Evolutionary conservation across 176 grass and related monocot genomes (phyloP).

Genomic region (Oryza brachyantha): DNA sequence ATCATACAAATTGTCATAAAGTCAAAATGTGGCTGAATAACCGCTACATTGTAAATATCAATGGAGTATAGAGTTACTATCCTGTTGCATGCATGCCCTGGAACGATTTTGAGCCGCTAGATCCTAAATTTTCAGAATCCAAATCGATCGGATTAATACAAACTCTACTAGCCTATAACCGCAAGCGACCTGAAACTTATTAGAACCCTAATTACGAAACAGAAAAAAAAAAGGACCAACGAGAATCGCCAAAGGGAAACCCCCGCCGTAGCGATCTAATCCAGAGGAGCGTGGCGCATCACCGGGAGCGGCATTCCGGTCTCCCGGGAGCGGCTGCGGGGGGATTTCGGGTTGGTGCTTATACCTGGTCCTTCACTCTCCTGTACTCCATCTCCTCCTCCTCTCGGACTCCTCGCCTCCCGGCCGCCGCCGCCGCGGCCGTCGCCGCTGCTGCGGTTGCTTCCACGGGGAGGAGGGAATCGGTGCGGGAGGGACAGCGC

Average conservation of each 20-base stretch:
- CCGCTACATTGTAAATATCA: neutral
- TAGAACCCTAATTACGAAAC: neutral
- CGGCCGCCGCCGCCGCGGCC: neutral
- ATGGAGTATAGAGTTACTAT: neutral
- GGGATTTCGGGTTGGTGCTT: neutral
- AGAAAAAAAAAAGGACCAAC: neutral
- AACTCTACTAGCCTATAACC: too few species aligned
- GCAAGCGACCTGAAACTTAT: neutral
- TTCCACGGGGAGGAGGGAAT: neutral
- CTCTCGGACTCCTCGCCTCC: neutral
- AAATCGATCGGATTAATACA: too few species aligned
- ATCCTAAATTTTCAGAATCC: neutral
- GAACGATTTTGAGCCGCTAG: neutral
- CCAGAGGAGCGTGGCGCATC: neutral
- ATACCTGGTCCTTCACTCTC: slow-evolving; percentile 62
- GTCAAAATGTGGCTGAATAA: neutral
- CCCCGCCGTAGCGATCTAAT: neutral
- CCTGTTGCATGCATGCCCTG: neutral
- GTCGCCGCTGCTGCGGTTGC: neutral
- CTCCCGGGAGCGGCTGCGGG: neutral
- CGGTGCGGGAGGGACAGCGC: neutral
- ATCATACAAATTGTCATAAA: neutral
- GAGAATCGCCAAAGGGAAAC: neutral
- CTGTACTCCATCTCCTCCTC: slow-evolving; percentile 51
- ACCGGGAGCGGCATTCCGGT: neutral